These are phyloP conservation scores for Eutypa lata DNA, from an alignment of 2,329 filamentous ascomycete species.

Conservation along the genomic window DNA sequence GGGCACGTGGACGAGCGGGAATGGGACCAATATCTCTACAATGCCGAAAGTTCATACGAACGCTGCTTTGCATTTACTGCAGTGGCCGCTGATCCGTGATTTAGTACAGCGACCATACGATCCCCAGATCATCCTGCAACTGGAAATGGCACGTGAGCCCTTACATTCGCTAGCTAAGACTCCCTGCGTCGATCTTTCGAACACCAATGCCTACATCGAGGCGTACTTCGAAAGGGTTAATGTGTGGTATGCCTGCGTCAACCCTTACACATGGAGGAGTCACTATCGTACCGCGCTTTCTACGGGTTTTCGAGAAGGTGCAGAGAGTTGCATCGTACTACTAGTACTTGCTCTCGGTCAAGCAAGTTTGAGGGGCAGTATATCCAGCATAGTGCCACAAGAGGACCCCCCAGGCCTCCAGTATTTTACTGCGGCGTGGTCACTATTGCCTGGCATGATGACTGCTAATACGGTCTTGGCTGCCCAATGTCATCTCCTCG, in stretches of 20 bases:
- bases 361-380: slow-evolving; percentile 72
- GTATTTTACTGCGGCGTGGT: slow-evolving; percentile 81
- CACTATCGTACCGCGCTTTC: slow-evolving; percentile 74
- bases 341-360: slow-evolving; percentile 75
- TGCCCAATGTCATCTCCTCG: slow-evolving; percentile 76
- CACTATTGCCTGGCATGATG: slow-evolving; percentile 73
- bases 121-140: slow-evolving; percentile 74
- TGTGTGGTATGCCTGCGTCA: slow-evolving; percentile 82
- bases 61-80: slow-evolving; percentile 71
- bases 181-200: slow-evolving; percentile 67
- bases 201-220: slow-evolving; percentile 71
- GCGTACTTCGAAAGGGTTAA: slow-evolving; percentile 81
- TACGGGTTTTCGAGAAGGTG: slow-evolving; percentile 72
- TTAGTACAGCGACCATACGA: slow-evolving; percentile 75
- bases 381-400: slow-evolving; percentile 65
- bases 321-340: slow-evolving; percentile 79
- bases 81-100: slow-evolving; percentile 78
- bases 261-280: slow-evolving; percentile 74
- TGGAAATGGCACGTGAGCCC: slow-evolving; percentile 78
- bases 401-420: slow-evolving; percentile 72
- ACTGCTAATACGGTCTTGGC: slow-evolving; percentile 75
- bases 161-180: slow-evolving; percentile 64
- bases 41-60: slow-evolving; percentile 86
- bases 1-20: slow-evolving; percentile 64
- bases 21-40: slow-evolving; percentile 68